Base-by-base conservation (phyloP, 495 filamentous ascomycete genomes). In the Apodospora peruviana region DNA sequence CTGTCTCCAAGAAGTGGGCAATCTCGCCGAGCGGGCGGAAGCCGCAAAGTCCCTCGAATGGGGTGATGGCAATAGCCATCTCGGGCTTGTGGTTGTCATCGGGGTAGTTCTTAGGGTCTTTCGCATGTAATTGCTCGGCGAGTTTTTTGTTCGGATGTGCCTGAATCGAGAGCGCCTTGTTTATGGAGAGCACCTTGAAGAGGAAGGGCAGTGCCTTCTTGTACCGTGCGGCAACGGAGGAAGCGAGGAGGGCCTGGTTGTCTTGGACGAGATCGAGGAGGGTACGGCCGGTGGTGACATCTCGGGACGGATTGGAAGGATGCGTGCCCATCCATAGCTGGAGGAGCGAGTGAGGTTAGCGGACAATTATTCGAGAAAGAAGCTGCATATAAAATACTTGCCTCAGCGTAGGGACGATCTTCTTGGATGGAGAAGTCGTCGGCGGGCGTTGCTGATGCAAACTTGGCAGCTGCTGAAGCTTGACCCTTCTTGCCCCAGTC, bases 21-120 rank as follows among this genome's bases (percentile, higher is more conserved):
- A 96, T 91, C 68, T 99, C 88, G 19, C 61, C 75, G 10, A 97
- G 69, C 0, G 93, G 93, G 14, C 93, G 82, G 74, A 98, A 98
- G 14, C 93, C 91, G 59, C 93, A 98, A 22, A 98, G 76, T 5
- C 93, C 93, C 60, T 96, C 93, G 53, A 98, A 98, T 2, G 87
- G 84, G 2, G 93, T 96, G 61, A 98, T 83, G 45, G 93, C 93
- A 60, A 98, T 95, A 46, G 91, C 87, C 93, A 98, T 98, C 68
- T 98, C 93, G 39, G 93, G 93, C 68, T 98, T 98, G 74, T 98
- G 93, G 67, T 98, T 98, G 71, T 96, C 91, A 76, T 98, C 91
- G 49, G 91, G 91, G 60, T 98, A 98, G 75, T 98, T 94, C 72
- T 86, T 88, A 16, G 88, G 79, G 58, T 98, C 93, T 51, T 78